Evolutionary conservation across 192 early-diverging fungal genomes (phyloP).

Genomic region (Backusella liffmaniae): DNA sequence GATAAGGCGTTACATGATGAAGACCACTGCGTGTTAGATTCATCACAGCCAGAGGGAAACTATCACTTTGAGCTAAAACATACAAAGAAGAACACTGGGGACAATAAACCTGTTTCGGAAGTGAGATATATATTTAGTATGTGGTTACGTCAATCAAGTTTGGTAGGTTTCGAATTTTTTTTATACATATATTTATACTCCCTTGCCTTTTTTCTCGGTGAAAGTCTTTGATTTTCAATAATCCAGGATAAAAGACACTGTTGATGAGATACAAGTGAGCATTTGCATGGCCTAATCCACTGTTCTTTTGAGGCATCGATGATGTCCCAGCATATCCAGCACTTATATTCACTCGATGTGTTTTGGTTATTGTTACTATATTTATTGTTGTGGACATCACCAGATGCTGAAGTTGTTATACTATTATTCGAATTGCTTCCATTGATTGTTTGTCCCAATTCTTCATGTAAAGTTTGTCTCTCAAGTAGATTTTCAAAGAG

Average conservation of each 20-base stretch:
- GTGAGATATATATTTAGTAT: background rate
- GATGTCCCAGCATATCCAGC: conserved; percentile 82
- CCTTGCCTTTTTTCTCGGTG: conserved; percentile 45
- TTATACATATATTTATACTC: background rate
- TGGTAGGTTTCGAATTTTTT: background rate
- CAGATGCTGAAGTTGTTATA: background rate
- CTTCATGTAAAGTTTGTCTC: background rate
- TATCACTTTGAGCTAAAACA: conserved; percentile 54
- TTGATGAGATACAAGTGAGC: conserved; percentile 76
- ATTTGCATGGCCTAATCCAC: conserved; percentile 73
- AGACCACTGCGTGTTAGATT: conserved; percentile 51
- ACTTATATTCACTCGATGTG: conserved; percentile 28
- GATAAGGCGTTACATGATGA: conserved; percentile 60
- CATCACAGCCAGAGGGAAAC: conserved; percentile 48
- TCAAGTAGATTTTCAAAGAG: background rate
- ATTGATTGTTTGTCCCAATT: background rate
- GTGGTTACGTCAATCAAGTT: background rate
- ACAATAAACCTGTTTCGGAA: conserved; percentile 53
- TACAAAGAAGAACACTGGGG: conserved; percentile 70
- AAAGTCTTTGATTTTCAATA: conserved; percentile 59
- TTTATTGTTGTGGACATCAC: background rate
- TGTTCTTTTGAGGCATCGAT: conserved; percentile 54
- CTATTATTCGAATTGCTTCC: background rate
- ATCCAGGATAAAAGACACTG: conserved; percentile 78
- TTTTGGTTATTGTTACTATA: background rate